Percentiles rank a stretch among this genome's conserved stretches.
Conservation (phyloP, 306 rosid genomes). For the Cucumis melo region DNA sequence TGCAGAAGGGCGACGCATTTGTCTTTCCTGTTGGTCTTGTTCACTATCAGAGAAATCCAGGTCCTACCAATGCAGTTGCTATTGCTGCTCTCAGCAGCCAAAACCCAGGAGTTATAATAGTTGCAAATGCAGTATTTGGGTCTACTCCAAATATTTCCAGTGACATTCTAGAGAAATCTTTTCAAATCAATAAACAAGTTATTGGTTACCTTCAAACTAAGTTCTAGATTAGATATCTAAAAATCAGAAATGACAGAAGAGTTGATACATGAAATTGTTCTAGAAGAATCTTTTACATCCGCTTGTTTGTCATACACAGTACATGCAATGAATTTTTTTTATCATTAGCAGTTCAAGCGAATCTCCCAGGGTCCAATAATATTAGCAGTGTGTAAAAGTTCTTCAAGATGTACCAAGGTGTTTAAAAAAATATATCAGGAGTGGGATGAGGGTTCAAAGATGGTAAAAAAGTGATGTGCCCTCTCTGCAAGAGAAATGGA, state of each 20-base stretch:
- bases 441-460: not conserved
- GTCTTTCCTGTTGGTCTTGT: conserved; percentile 30
- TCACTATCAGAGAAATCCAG: conserved; percentile 27
- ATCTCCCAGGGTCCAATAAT: not conserved
- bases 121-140: conserved; percentile 24
- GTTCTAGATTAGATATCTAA: conserved; percentile 8
- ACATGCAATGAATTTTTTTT: not conserved
- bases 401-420: not conserved
- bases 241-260: not conserved
- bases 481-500: not conserved
- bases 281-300: not conserved
- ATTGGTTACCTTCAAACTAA: conserved; percentile 11
- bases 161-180: conserved; percentile 21
- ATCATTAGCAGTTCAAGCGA: not conserved
- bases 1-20: conserved; percentile 30
- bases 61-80: conserved; percentile 22
- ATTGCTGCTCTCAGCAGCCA: conserved; percentile 30
- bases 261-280: not conserved
- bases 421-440: not conserved
- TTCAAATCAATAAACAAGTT: conserved; percentile 19
- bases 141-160: conserved; percentile 13
- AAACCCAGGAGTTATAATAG: conserved; percentile 24
- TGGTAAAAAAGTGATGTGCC: not conserved
- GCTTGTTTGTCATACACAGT: not conserved
- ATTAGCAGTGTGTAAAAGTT: not conserved